A percentile compares a stretch with the other conserved stretches of the same genome.
phyloP scores from a whole-genome alignment of 23 red algal species.

The Agarophyton chilense region DNA sequence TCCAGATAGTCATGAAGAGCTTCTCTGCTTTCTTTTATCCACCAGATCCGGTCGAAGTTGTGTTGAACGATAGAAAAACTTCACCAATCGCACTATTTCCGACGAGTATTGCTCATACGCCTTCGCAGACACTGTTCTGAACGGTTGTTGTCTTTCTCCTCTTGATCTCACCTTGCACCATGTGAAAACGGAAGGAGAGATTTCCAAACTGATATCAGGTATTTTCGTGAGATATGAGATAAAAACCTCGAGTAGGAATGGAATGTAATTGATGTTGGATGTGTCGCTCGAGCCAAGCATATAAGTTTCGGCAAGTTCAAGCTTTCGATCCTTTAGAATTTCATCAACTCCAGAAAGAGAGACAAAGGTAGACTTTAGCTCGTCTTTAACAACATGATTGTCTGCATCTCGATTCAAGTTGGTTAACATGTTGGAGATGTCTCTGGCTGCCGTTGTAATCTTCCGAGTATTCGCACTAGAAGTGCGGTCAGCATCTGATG shows the following conservation, averaged over 20 bases:
- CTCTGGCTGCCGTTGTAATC: background rate
- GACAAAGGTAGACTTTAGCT: background rate
- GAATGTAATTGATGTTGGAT: background rate
- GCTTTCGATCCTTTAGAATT: background rate
- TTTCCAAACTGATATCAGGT: background rate
- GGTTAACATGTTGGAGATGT: background rate
- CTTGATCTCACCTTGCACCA: background rate
- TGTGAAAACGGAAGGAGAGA: background rate
- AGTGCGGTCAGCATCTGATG: too few relatives aligned
- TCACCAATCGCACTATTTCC: background rate
- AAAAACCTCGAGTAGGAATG: background rate
- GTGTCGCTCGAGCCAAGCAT: background rate
- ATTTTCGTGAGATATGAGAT: background rate
- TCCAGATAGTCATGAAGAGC: background rate
- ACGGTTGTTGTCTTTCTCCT: background rate
- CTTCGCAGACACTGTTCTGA: background rate
- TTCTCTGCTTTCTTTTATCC: too few relatives aligned
- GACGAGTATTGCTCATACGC: background rate
- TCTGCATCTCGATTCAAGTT: background rate
- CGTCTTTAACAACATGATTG: background rate
- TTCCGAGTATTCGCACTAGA: background rate
- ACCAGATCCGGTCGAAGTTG: background rate
- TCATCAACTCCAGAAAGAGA: background rate
- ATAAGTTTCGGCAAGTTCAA: background rate
- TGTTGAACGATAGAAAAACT: background rate